Evolutionary conservation across 1,139 yeast genomes (phyloP), one percentile per base, ranked within the genome.

Genomic region (Diutina ranongensis): DNA sequence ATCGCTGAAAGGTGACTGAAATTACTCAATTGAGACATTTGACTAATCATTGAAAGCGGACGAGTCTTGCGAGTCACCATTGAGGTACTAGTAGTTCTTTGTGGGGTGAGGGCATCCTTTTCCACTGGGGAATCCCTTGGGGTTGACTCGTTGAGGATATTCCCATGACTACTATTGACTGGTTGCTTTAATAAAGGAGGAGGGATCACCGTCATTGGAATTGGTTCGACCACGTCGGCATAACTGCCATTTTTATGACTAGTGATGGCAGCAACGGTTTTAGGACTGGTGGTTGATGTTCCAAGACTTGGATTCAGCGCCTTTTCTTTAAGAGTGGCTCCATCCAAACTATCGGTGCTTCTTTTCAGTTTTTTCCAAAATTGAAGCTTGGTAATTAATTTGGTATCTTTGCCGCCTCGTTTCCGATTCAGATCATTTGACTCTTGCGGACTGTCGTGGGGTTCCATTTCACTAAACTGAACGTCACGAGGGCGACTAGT

Each of bases 11-110:
- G 67, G 52, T 79, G 83, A 45, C 84, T 78, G 36, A 73, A 55
- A 45, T 72, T 76, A 49, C 80, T 74, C 21, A 71, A 54, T 52
- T 75, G 75, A 47, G 83, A 77, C 33, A 74, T 65, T 53, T 79
- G 85, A 0, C 89, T 81, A 2, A 81, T 63, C 62, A 80, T 74
- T 0, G 89, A 81, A 4, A 78, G 68, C 2, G 89, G 88, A 46
- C 92, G 63, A 3, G 71, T 64, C 46, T 71, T 20, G 19, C 40
- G 40, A 10, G 20, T 15, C n/a, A 32, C 9, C 35, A 16, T 8
- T 13, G 35, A 32, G 8, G 28, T 7, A 13, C 40, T 22, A n/a
- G 34, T n/a, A 15, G 34, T 31, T 9, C 34, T 27, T 5, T 19
- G 27, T 16, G 22, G 40, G 5, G 40, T 13, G 5, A 21, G 15